A percentile compares a stretch with the other conserved stretches of the same genome.
phyloP scores from a whole-genome alignment of 345 rosid genomes.

The Corchorus olitorius region DNA sequence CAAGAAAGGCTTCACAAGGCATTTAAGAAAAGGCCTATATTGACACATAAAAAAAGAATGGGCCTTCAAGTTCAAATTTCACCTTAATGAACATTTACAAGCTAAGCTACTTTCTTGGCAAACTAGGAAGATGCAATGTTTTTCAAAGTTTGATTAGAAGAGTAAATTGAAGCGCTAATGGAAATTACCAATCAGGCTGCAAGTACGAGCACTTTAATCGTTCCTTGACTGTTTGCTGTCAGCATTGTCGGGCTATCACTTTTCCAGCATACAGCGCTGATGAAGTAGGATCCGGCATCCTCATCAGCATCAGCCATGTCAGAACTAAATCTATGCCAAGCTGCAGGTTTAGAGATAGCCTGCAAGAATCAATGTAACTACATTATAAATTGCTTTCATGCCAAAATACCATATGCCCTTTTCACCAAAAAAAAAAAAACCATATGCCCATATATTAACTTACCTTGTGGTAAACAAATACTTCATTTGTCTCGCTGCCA shows the following conservation, averaged over 20 bases:
- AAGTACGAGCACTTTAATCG: constrained; percentile 50
- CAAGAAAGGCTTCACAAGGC: not conserved
- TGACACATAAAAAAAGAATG: not conserved
- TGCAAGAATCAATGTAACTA: constrained; percentile 25
- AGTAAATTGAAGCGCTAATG: not conserved
- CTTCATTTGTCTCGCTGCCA: constrained; percentile 78
- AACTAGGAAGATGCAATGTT: not conserved
- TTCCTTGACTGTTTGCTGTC: constrained; percentile 64
- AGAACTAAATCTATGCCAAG: constrained; percentile 54
- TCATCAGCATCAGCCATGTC: constrained; percentile 38
- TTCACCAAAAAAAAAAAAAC: not conserved
- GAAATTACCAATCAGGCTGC: constrained; percentile 40
- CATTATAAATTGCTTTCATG: not conserved
- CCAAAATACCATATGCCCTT: not conserved
- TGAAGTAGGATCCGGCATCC: constrained; percentile 44
- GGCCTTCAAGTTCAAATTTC: not conserved
- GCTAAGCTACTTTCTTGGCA: not conserved
- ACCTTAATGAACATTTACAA: constrained; percentile 1
- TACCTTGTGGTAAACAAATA: constrained; percentile 72
- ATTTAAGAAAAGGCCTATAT: not conserved
- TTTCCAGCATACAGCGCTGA: constrained; percentile 71
- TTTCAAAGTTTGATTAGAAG: not conserved
- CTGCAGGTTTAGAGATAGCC: constrained; percentile 55
- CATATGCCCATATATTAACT: not conserved
- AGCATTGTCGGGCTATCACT: constrained; percentile 57